These are phyloP conservation scores for Phaseolus lunatus DNA, from an alignment of 306 rosid genomes.

Conservation along the genomic window DNA sequence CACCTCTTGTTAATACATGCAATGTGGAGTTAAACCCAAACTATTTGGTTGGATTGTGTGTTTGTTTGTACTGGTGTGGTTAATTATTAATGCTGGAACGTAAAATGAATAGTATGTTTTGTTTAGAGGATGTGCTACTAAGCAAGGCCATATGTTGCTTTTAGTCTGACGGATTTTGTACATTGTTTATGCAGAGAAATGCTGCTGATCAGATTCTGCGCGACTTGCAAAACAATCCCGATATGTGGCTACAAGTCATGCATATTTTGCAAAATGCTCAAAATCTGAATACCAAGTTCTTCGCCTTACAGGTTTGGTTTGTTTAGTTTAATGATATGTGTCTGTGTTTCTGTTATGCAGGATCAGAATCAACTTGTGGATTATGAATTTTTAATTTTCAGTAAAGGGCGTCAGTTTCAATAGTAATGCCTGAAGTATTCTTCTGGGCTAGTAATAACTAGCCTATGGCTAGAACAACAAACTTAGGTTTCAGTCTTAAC, in stretches of 20 bases:
- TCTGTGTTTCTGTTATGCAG: neutral
- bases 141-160: neutral
- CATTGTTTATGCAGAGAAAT: conserved; percentile 65
- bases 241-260: conserved; percentile 99
- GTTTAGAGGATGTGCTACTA: conserved; percentile 9
- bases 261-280: conserved; percentile 84
- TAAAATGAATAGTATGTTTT: neutral
- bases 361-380: neutral
- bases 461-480: neutral
- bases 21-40: neutral
- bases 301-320: conserved; percentile 93
- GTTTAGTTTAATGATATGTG: neutral
- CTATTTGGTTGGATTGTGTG: too few relatives aligned
- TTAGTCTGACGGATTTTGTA: neutral
- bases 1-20: neutral
- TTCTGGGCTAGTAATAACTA: neutral
- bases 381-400: neutral
- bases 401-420: neutral
- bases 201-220: conserved; percentile 95
- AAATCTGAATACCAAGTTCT: conserved; percentile 92
- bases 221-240: conserved; percentile 90
- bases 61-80: too few relatives aligned
- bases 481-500: neutral
- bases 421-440: too few relatives aligned
- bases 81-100: neutral